phyloP scores from a whole-genome alignment of 208 protist genomes.

The Tritrichomonas foetus region DNA sequence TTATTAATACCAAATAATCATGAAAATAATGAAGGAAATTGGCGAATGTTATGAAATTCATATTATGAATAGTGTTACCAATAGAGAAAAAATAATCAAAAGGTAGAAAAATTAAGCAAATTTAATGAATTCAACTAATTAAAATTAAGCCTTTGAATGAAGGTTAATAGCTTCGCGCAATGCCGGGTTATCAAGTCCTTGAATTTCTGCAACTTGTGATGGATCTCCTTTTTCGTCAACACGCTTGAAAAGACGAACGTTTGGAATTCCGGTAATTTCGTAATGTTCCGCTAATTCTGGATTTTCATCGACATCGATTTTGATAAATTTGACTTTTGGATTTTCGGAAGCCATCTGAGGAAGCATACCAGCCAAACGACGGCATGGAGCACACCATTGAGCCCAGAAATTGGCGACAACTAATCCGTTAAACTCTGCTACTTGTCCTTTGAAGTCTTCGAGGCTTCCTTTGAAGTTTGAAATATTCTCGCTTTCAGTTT shows the following conservation, averaged over 20 bases:
- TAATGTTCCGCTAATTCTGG: neutral
- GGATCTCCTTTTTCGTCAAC: neutral
- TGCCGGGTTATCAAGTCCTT: neutral
- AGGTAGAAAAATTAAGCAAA: no score
- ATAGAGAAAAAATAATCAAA: no score
- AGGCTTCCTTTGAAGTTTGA: neutral
- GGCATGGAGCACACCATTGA: constrained; percentile 38
- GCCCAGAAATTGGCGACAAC: constrained; percentile 28
- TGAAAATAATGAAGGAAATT: no score
- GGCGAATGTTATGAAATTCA: no score
- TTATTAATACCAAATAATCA: no score
- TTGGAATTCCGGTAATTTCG: constrained; percentile 33
- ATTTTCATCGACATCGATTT: constrained; percentile 35
- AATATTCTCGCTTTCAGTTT: neutral
- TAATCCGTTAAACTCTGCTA: neutral
- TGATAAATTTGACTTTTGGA: neutral
- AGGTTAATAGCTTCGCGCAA: neutral
- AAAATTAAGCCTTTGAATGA: no score
- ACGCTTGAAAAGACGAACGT: constrained; percentile 19
- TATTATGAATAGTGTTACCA: no score
- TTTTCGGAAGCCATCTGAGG: constrained; percentile 40
- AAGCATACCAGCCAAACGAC: constrained; percentile 34
- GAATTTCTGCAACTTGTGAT: neutral
- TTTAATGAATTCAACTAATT: no score
- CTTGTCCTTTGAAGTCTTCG: neutral